These are phyloP conservation scores for Aureobasidium pullulans DNA, from an alignment of 2,329 filamentous ascomycete genomes.

Conservation along the genomic window DNA sequence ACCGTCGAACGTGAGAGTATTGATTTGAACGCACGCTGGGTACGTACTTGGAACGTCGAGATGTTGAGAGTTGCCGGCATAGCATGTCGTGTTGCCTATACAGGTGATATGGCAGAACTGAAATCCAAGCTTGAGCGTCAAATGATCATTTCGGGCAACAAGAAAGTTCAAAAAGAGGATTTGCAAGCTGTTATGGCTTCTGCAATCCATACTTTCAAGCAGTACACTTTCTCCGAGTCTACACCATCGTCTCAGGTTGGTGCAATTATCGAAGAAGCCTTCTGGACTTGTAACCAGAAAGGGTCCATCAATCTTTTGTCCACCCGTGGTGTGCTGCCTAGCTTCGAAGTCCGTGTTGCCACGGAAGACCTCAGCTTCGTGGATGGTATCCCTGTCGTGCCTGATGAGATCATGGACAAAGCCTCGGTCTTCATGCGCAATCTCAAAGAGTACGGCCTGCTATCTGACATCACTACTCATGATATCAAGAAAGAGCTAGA, in stretches of 20 bases:
- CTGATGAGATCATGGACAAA: conserved; percentile 63
- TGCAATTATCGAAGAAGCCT: conserved; percentile 84
- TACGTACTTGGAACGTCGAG: conserved; percentile 91
- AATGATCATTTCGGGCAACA: conserved; percentile 23
- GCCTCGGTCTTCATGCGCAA: conserved; percentile 68
- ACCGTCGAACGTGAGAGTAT: conserved; percentile 97
- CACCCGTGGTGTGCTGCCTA: conserved; percentile 78
- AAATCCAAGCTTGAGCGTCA: conserved; percentile 44
- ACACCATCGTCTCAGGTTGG: conserved; percentile 81
- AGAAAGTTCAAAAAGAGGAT: conserved; percentile 52
- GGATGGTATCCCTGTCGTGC: conserved; percentile 78
- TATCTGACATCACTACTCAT: conserved; percentile 78
- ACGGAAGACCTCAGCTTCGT: conserved; percentile 69
- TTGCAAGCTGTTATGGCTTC: conserved; percentile 65
- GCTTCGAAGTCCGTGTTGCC: conserved; percentile 70
- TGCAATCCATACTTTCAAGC: conserved; percentile 74
- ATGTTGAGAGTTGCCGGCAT: conserved; percentile 88
- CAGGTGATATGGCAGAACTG: conserved; percentile 76
- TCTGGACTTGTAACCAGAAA: conserved; percentile 84
- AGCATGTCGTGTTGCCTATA: conserved; percentile 78
- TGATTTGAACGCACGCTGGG: conserved; percentile 90
- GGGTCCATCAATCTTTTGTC: conserved; percentile 83
- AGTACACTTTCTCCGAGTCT: conserved; percentile 82
- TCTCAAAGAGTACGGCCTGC: conserved; percentile 73
- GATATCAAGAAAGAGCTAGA: conserved; percentile 82